Evolutionary conservation across 2,329 filamentous ascomycete species (phyloP), one percentile per base, ranked within the genome.

Genomic region (Xylaria sp.): DNA sequence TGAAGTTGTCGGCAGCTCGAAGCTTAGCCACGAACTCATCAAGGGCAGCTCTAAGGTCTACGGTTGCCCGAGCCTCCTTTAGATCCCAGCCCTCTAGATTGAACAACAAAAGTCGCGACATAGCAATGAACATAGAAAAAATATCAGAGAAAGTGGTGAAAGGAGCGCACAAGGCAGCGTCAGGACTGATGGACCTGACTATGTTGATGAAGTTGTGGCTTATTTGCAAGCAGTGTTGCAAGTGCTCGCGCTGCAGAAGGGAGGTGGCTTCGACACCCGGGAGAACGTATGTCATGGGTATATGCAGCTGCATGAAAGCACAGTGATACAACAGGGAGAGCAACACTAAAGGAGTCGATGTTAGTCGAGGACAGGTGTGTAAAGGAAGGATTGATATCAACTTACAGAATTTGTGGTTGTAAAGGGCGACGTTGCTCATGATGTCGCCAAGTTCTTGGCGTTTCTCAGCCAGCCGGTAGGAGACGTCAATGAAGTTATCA

Each of bases 211-310:
- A 77, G 3, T 68, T 66, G 47, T 64, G 67, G 11, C 71, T 70
- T 46, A 75, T 72, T 23, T 70, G 59, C 7, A 78, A 65, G 59
- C 75, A 74, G 59, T 73, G 71, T 8, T 68, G 64, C 54, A 78
- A 69, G 49, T 72, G 73, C 55, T 74, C 69, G 1, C 63, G 49
- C 35, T 70, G 68, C 30, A 66, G 50, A 10, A 58, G 58, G 3
- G 63, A 59, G 11, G 54, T 34, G 19, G 48, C 51, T 49, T 67
- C 66, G 19, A 65, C 66, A 2, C 68, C 63, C 5, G 70, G 65
- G 16, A 64, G 53, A 63, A 71, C 64, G 46, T 66, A 68, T 4
- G 74, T 75, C 6, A 75, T 75, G 0, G 76, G 75, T 37, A 77
- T 70, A 62, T 77, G 76, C 16, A 67, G 42, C 10, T 65, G 63